Conservation (phyloP, 345 rosid genomes). For the Clausena lansium region DNA sequence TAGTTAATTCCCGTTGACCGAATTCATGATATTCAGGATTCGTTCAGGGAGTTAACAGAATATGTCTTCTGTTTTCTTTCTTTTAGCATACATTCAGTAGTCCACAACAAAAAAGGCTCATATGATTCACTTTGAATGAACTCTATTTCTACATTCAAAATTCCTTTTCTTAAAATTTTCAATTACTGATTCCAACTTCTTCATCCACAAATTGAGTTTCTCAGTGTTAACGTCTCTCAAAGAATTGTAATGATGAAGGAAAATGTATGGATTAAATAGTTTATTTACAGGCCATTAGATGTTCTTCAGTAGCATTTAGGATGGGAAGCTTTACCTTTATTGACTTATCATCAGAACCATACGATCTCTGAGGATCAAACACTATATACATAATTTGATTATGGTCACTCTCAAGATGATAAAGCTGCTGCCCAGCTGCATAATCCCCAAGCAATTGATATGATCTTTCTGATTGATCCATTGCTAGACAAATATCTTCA, state of each 20-base stretch:
- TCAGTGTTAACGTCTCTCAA: no score
- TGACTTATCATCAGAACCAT: constrained; percentile 15
- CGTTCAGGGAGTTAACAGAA: not conserved
- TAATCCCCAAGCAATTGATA: constrained; percentile 83
- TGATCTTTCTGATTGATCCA: constrained; percentile 82
- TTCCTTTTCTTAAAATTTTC: not conserved
- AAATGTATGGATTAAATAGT: no score
- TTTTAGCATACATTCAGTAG: not conserved
- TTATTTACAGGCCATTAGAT: constrained; percentile 9
- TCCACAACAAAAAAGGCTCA: not conserved
- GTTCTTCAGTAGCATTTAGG: constrained; percentile 40
- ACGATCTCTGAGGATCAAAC: constrained; percentile 39
- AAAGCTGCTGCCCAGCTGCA: constrained; percentile 74
- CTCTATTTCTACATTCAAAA: not conserved
- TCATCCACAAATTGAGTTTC: no score
- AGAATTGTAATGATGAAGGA: no score
- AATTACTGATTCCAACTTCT: no score
- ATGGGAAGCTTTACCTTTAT: constrained; percentile 64
- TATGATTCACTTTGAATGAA: not conserved
- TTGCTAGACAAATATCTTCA: constrained; percentile 70
- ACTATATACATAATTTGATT: constrained; percentile 36
- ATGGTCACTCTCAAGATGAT: constrained; percentile 40
- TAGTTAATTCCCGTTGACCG: not conserved
- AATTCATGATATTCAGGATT: not conserved
- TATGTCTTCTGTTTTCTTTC: not conserved